phyloP scores from a whole-genome alignment of 192 early-diverging fungal genomes.

The Coemansia sp. region DNA sequence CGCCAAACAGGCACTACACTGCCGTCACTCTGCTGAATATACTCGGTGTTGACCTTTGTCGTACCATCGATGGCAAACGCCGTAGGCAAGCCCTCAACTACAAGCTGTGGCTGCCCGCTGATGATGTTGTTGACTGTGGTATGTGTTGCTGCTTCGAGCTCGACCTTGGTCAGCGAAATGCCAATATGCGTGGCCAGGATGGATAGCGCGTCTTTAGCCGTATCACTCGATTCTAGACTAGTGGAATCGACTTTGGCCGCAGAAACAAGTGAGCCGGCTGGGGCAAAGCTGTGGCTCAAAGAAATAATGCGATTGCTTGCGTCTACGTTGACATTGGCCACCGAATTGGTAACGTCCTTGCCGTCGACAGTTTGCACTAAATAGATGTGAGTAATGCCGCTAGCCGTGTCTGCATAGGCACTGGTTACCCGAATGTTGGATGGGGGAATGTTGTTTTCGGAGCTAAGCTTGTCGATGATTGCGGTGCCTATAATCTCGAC shows the following conservation, averaged over 20 bases:
- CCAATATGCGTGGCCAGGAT: slow-evolving; percentile 16
- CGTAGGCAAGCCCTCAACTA: slow-evolving; percentile 47
- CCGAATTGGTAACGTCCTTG: slow-evolving; percentile 74
- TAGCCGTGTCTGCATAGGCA: slow-evolving; percentile 65
- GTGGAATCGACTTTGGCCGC: neutral
- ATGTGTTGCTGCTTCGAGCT: neutral
- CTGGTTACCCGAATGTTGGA: slow-evolving; percentile 56
- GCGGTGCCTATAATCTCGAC: slow-evolving; percentile 7
- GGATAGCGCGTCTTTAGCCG: slow-evolving; percentile 11
- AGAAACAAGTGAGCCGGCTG: neutral
- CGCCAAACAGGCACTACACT: slow-evolving; percentile 75
- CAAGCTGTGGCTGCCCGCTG: neutral
- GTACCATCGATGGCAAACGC: slow-evolving; percentile 9
- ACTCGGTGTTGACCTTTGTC: slow-evolving; percentile 59
- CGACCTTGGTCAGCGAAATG: neutral
- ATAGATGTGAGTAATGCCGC: slow-evolving; percentile 85
- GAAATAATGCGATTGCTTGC: slow-evolving; percentile 62
- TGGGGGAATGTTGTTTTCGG: neutral
- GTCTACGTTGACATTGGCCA: slow-evolving; percentile 82
- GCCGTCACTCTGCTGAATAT: slow-evolving; percentile 63
- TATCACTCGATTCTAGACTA: neutral
- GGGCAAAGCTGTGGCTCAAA: slow-evolving; percentile 67
- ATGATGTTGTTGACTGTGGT: neutral
- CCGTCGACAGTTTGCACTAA: slow-evolving; percentile 71
- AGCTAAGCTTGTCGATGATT: slow-evolving; percentile 4